These are phyloP conservation scores for Aspergillus felis DNA, from an alignment of 2,329 filamentous ascomycete species.

Conservation along the genomic window DNA sequence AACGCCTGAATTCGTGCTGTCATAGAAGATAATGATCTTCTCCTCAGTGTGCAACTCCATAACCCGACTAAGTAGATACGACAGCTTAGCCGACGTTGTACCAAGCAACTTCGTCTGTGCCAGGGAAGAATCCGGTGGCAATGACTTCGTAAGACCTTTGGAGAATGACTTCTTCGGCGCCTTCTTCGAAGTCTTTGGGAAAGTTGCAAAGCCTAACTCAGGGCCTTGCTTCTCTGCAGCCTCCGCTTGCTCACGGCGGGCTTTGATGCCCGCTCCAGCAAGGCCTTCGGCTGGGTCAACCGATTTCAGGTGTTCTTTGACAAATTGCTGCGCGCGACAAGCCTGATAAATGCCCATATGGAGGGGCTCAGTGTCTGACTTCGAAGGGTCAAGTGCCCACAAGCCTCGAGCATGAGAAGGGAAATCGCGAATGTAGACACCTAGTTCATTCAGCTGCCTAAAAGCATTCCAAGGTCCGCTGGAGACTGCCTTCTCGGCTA, in stretches of 20 bases:
- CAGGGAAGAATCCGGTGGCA: constrained; percentile 49
- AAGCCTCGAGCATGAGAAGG: constrained; percentile 56
- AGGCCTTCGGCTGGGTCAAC: constrained; percentile 39
- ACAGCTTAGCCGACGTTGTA: constrained; percentile 81
- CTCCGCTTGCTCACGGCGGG: constrained; percentile 25
- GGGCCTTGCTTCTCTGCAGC: constrained; percentile 10
- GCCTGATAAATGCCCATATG: constrained; percentile 58
- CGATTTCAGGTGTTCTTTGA: constrained; percentile 38
- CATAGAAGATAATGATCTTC: constrained; percentile 91
- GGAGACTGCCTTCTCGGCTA: constrained; percentile 56
- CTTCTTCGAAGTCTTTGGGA: constrained; percentile 15
- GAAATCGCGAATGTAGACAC: constrained; percentile 66
- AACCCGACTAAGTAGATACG: constrained; percentile 75
- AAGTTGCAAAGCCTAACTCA: constrained; percentile 12
- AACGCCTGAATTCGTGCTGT: constrained; percentile 79
- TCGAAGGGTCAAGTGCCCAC: constrained; percentile 63
- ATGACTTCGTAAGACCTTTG: constrained; percentile 22
- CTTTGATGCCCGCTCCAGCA: constrained; percentile 38
- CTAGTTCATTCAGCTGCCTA: constrained; percentile 71
- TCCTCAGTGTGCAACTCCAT: constrained; percentile 64
- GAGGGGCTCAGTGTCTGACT: constrained; percentile 41
- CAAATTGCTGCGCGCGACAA: constrained; percentile 52
- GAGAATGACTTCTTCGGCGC: constrained; percentile 29
- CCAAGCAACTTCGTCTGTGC: constrained; percentile 63
- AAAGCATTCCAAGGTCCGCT: constrained; percentile 65